Evolutionary conservation across 805 yeast genomes (phyloP), one percentile per base, ranked within the genome.

Genomic region (Starmerella potacharoeniae): DNA sequence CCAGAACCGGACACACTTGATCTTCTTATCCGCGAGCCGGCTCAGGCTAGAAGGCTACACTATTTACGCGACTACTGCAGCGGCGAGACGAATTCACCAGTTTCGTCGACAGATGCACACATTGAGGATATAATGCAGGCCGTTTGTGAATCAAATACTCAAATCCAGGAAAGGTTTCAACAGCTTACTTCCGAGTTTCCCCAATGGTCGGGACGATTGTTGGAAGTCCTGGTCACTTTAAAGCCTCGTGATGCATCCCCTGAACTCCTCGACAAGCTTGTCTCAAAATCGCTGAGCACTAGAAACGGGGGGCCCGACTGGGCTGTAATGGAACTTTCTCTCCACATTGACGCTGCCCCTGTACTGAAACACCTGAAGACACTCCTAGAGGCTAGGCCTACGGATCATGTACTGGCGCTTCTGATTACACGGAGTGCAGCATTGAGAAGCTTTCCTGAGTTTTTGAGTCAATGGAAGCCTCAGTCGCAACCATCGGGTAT

Each of bases 91-190:
- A 16, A 30, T 13, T 22, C 39, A 8, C 30, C 47, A 11, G 33
- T 50, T 8, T 35, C 59, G 3, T 28, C 49, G 0, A 40, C 37
- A 6, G 53, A 53, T 16, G 49, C 51, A 5, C 43, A 50, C 17
- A 5, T 42, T 8, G 53, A 50, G 30, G 34, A 34, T 14, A 22
- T 42, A 6, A 33, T 40, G 41, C 41, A 40, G 14, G 14, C 46
- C 1, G 39, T 41, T 4, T 41, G 47, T 10, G 41, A 48, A 28
- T 48, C 51, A 10, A 50, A 50, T 11, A 46, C 48, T 11, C 35
- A 52, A 8, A 58, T 59, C 4, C 43, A 28, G 7, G 52, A 42
- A 7, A 51, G 63, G 6, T 41, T 62, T 28, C 10, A 37, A 1
- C 44, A 30, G 5, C 44, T 61, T 6, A 29, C 48, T 6, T 10